Base-by-base conservation (phyloP, 495 filamentous ascomycete species). In the Xylaria grammica region DNA sequence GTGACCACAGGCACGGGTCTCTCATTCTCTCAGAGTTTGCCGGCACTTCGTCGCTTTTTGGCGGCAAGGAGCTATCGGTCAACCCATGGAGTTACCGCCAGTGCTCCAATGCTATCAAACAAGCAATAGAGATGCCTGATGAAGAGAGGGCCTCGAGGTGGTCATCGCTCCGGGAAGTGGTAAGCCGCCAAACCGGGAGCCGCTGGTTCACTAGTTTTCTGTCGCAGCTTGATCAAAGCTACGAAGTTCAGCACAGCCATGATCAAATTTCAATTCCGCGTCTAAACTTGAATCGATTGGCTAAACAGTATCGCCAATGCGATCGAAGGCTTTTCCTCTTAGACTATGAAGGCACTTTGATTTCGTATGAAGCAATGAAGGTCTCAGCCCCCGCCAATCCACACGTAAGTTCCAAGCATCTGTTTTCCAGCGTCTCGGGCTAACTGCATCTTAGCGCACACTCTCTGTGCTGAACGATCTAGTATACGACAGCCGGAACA, bases 11-110 rank as follows among this genome's bases (percentile, higher is more conserved):
- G 71, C 88, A 93, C 72, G 91, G 92, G 8, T 92, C 93, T 2
- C 81, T 97, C 53, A 96, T 97, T 67, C 80, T 97, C 15, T 94
- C 90, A 64, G 94, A 97, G 74, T 97, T 97, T 74, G 96, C 94
- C 13, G 94, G 94, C 40, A 95, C 91, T 69, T 88, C 93, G 9
- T 90, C 90, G 1, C 84, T 97, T 29, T 96, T 97, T 69, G 87
- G 86, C 11, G 85, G 87, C 26, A 84, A 89, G 57, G 86, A 91
- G 66, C 84, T 97, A 19, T 82, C 91, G 8, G 90, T 97, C 60
- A 97, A 97, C 70, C 94, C 94, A 9, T 97, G 94, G 94, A 91
- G 97, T 69, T 94, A 96, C 75, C 84, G 87, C 3, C 86, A 90
- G 69, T 94, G 91, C 66, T 90, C 91, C 42, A 85, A 92, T 6